Evolutionary conservation across 2,329 filamentous ascomycete species (phyloP), one percentile per base, ranked within the genome.

Genomic region (Aspergillus chevalieri): DNA sequence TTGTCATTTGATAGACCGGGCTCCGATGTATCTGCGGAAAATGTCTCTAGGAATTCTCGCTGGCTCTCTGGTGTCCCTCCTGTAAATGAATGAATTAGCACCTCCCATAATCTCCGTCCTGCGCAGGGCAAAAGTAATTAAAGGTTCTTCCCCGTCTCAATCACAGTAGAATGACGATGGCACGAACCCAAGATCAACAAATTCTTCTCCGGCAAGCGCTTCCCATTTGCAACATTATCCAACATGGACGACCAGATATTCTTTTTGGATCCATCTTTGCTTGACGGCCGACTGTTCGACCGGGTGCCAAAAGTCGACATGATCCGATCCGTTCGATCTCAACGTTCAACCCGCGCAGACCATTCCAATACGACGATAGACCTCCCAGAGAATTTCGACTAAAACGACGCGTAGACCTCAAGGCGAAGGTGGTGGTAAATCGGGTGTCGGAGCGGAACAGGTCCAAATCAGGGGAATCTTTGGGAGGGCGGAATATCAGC

Each of bases 201-300:
- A 67, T 91, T 94, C 80, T 95, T 96, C 73, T 95, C 89, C 5
- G 90, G 89, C 62, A 96, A 75, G 59, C 87, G 82, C 76, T 93
- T 94, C 58, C 88, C 89, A 71, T 87, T 95, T 60, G 91, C 89
- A 59, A 93, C 91, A 47, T 83, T 85, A 70, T 94, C 89, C 58
- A 96, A 79, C 86, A 96, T 89, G 42, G 89, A 90, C 53, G 87
- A 91, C 92, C 92, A 96, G 71, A 96, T 85, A 66, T 95, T 89
- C 72, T 88, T 89, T 74, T 89, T 91, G 56, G 75, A 72, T 42
- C 74, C 73, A 68, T 85, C 85, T 60, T 87, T 85, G 70, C 76
- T 78, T 33, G 69, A 65, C 30, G 72, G 67, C 45, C 70, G 66
- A 61, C 70, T 72, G 55, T 66, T 65, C 47, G 57, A 59, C 48